Conservation (phyloP, 2,329 filamentous ascomycete species). For the Fusarium torreyae region DNA sequence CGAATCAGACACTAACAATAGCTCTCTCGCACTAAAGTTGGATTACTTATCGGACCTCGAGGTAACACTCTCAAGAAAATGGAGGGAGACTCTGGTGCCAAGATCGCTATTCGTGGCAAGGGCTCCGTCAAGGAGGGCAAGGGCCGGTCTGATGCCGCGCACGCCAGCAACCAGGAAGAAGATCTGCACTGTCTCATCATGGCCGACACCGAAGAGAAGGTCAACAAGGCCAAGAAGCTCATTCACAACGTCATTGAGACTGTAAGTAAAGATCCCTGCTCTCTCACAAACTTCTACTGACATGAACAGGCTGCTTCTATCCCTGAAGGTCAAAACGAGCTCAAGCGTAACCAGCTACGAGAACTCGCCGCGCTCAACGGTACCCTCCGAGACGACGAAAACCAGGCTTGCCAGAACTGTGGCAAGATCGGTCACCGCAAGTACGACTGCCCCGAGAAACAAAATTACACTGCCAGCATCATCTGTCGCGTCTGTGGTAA, state of each 20-base stretch:
- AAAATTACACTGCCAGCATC: constrained; percentile 99
- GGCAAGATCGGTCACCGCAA: constrained; percentile 99
- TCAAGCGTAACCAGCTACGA: constrained; percentile 98
- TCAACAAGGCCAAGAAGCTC: constrained; percentile 98
- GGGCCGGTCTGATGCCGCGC: constrained; percentile 97
- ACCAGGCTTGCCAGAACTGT: constrained; percentile 99
- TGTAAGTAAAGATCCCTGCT: constrained; percentile 68
- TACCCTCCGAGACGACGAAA: constrained; percentile 98
- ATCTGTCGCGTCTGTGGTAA: constrained; percentile 99
- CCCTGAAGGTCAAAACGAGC: constrained; percentile 97
- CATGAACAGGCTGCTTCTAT: constrained; percentile 88
- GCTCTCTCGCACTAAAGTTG: constrained; percentile 92
- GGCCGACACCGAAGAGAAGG: constrained; percentile 99
- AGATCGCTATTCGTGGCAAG: constrained; percentile 99
- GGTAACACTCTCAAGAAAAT: constrained; percentile 99
- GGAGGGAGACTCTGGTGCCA: constrained; percentile 96
- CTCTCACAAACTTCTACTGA: constrained; percentile 41
- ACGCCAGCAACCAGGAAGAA: constrained; percentile 99
- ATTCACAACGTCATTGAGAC: constrained; percentile 99
- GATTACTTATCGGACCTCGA: constrained; percentile 99
- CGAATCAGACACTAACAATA: constrained; percentile 86
- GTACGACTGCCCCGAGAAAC: constrained; percentile 97
- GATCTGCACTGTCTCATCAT: constrained; percentile 99
- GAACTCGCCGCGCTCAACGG: constrained; percentile 98
- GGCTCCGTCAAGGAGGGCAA: constrained; percentile 99